phyloP scores from a whole-genome alignment of 2,329 filamentous ascomycete genomes.

The Decorospora gaudefroyi region DNA sequence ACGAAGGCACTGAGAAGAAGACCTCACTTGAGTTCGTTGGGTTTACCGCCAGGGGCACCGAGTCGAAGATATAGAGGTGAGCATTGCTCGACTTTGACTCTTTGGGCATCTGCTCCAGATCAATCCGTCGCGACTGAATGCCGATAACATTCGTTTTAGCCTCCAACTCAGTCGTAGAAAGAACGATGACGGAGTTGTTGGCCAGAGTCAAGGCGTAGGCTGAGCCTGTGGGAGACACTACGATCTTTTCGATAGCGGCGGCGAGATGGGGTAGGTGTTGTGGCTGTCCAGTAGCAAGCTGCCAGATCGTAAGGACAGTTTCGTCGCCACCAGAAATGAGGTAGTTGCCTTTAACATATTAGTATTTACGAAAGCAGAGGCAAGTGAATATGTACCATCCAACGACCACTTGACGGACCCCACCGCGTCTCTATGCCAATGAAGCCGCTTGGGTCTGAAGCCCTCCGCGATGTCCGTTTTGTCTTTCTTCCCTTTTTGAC shows the following conservation, averaged over 20 bases:
- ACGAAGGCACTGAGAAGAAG: constrained; percentile 58
- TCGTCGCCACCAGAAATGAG: constrained; percentile 91
- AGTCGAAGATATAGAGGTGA: constrained; percentile 28
- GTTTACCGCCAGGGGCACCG: constrained; percentile 49
- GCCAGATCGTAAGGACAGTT: constrained; percentile 88
- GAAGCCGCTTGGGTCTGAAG: constrained; percentile 67
- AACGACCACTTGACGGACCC: constrained; percentile 86
- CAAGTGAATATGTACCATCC: constrained; percentile 67
- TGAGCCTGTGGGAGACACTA: constrained; percentile 76
- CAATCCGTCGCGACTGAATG: constrained; percentile 62
- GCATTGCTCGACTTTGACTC: constrained; percentile 25
- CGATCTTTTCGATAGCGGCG: constrained; percentile 80
- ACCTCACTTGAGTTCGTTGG: constrained; percentile 50
- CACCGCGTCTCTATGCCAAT: constrained; percentile 90
- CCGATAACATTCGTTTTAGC: constrained; percentile 84
- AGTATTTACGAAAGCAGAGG: constrained; percentile 9
- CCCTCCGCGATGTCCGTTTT: constrained; percentile 42
- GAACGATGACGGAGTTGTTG: constrained; percentile 87
- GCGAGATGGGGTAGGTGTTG: constrained; percentile 90
- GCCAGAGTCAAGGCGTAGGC: constrained; percentile 84
- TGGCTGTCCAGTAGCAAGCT: constrained; percentile 81
- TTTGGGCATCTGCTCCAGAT: constrained; percentile 33
- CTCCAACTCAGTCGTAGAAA: constrained; percentile 87
- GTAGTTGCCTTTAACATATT: constrained; percentile 71
- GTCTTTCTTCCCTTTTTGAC: constrained; percentile 33